Evolutionary conservation across 129 eudicot species (phyloP), one percentile per base, ranked within the genome.

Genomic region (Centella asiatica): DNA sequence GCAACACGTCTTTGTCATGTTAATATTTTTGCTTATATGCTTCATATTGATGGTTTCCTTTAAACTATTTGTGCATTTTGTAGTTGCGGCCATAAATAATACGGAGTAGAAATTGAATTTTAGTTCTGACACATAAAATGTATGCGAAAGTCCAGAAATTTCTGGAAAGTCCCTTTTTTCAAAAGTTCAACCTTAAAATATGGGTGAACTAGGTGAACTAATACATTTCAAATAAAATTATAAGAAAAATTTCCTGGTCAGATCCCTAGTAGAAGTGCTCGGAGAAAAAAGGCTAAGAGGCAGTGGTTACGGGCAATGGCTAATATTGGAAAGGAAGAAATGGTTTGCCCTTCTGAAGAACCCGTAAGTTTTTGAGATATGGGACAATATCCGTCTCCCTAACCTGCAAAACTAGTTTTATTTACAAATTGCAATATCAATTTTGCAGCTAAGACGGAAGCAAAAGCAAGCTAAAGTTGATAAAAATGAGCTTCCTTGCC

Each of bases 261-360:
- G 99, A 69, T 46, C 53, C 81, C 96, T 60, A 81, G 95, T 72
- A 84, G 99, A 83, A 84, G 92, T 79, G 81, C 96, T 72, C 64
- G 85, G 74, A 76, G 99, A 46, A 88, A 85, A 75, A 70, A 68
- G 76, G 81, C 82, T 20, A 76, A 85, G 79, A 85, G 96, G 78
- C 63, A 44, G 44, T 72, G 90, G 96, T 54, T 74, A 74, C 80
- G 76, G 25, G 83, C 79, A 71, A 70, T 77, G 72, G 79, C 78
- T 46, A 86, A 86, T 58, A 66, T 67, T 51, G 72, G 75, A 68
- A 69, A 76, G 76, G 67, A 54, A 29, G 80, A 73, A 45, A 76
- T 54, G 15, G 55, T 55, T 72, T 69, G 71, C 69, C 60, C 57
- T 57, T 28, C 55, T 1, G 58, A 77, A 45, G 77, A 74, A 60